Evolutionary conservation across 2,329 filamentous ascomycete species (phyloP).

Genomic region (Fusarium euwallaceae): DNA sequence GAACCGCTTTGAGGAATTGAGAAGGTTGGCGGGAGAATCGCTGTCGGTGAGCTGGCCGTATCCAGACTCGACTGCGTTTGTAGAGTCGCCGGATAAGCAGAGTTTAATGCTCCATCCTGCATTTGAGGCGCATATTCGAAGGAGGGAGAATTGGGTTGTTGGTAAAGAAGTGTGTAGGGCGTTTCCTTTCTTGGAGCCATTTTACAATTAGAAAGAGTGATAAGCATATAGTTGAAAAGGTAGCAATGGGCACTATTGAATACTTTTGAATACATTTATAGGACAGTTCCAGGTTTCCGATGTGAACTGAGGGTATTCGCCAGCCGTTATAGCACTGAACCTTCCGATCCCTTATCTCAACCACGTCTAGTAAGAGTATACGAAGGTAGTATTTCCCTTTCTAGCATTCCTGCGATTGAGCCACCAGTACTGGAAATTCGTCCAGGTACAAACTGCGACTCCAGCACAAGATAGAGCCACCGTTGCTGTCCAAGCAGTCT

Average conservation of each 20-base stretch:
- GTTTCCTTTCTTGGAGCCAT: neutral
- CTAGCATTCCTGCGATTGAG: neutral
- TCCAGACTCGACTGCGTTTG: neutral
- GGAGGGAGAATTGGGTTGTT: neutral
- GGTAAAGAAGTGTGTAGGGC: neutral
- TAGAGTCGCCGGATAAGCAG: slow-evolving; percentile 9
- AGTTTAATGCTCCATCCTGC: neutral
- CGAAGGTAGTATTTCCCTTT: neutral
- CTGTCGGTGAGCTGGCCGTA: neutral
- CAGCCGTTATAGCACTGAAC: too few relatives aligned
- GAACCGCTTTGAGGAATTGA: neutral
- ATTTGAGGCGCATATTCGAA: slow-evolving; percentile 2
- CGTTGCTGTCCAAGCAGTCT: neutral
- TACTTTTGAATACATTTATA: too few relatives aligned
- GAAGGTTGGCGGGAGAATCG: neutral
- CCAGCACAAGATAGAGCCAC: neutral
- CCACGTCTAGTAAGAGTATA: neutral
- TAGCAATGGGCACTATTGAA: too few relatives aligned
- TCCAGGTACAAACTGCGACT: neutral
- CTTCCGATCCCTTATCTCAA: too few relatives aligned
- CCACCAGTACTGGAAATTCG: neutral
- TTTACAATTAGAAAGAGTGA: neutral
- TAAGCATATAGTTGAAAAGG: too few relatives aligned
- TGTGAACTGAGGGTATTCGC: too few relatives aligned
- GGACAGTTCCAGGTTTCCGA: too few relatives aligned